Percentiles rank a stretch among this genome's conserved stretches.
Conservation (phyloP, 2,329 filamentous ascomycete genomes). For the Trichophyton mentagrophytes region DNA sequence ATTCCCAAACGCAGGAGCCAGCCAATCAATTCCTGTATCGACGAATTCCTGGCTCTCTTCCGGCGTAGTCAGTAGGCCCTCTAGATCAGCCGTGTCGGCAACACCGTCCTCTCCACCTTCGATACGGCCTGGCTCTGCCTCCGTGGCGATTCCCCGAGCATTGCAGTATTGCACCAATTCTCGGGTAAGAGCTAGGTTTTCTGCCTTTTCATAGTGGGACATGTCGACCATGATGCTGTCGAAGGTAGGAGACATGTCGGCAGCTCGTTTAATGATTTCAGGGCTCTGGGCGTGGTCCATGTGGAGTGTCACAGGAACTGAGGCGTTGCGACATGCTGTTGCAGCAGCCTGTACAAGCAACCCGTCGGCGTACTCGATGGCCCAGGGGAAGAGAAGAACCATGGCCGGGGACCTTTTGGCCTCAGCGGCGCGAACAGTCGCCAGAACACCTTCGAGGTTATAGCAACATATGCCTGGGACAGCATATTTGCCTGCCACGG, state of each 20-base stretch:
- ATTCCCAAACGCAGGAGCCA: constrained; percentile 65
- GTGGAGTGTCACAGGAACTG: constrained; percentile 50
- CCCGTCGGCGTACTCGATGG: constrained; percentile 50
- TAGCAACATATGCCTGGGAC: constrained; percentile 52
- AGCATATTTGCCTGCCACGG: constrained; percentile 43
- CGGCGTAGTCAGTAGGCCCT: constrained; percentile 52
- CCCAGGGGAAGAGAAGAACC: constrained; percentile 64
- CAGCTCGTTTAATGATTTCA: constrained; percentile 48
- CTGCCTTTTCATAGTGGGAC: constrained; percentile 57
- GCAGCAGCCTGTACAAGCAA: constrained; percentile 45
- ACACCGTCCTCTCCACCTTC: constrained; percentile 65
- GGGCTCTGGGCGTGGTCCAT: constrained; percentile 55
- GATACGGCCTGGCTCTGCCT: constrained; percentile 59
- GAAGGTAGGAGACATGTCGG: constrained; percentile 47
- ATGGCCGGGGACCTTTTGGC: constrained; percentile 54
- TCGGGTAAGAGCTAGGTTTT: constrained; percentile 53
- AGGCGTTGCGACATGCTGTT: constrained; percentile 43
- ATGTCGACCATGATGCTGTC: constrained; percentile 70
- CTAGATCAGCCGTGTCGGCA: constrained; percentile 50
- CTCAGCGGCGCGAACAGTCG: constrained; percentile 56
- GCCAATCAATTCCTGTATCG: constrained; percentile 57
- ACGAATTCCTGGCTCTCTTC: constrained; percentile 61
- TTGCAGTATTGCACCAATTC: constrained; percentile 53
- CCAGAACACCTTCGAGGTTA: constrained; percentile 59
- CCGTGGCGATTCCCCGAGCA: constrained; percentile 52